Base-by-base conservation (phyloP, 164 flowering plant species). In the Liquidambar formosana region DNA sequence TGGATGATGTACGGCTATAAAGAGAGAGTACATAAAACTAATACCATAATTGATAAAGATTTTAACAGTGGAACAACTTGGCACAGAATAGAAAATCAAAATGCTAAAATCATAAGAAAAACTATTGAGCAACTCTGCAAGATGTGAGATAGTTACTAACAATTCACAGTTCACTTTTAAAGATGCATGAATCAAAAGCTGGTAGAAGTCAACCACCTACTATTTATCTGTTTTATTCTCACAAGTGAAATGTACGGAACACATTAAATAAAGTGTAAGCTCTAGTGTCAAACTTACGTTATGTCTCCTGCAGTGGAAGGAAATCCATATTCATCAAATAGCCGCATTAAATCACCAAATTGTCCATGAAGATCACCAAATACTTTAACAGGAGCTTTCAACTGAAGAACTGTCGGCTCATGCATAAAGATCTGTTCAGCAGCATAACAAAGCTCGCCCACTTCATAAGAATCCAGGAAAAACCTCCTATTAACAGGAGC, bases 351-450 rank as follows among this genome's bases (percentile, higher is more conserved):
- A 73, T 96, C 99, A 77, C 99, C 99, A 86, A 96, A 96, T 70
- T 96, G 99, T 23, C 99, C 99, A 76, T 96, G 99, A 65, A 96
- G 98, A 85, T 96, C 99, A 68, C 99, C 99, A 76, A 96, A 96
- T 56, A 96, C 88, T 83, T 96, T 96, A 63, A 93, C 72, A 9
- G 99, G 99, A 75, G 98, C 99, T 85, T 87, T 93, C 79, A 96
- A 73, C 79, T 93, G 98, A 72, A 96, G 90, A 79, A 96, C 99
- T 26, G 97, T 88, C 0, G 90, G 94, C 75, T 96, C 99, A 19
- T 89, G 91, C 94, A 92, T 87, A 79, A 96, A 96, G 59, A 96
- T 87, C 82, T 93, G 99, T 73, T 96, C 99, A 71, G 98, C 98
- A 73, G 97, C 96, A 82, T 90, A 87, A 71, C 99, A 96, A 61